Evolutionary conservation across 1,139 yeast species (phyloP).

Genomic region (Hyphopichia khmerensis): DNA sequence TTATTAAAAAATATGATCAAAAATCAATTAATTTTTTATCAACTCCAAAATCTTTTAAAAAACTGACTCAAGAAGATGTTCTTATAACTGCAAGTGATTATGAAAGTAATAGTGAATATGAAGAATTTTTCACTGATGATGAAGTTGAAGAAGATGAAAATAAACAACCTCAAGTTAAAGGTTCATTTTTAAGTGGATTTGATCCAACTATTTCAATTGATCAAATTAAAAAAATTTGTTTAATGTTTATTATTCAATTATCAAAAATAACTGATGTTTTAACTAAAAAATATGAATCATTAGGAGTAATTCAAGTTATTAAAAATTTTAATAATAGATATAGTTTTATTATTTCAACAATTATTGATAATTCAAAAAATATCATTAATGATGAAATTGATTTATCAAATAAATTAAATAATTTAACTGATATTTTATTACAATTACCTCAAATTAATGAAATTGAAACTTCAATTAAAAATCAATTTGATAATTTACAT

Average conservation of each 20-base stretch:
- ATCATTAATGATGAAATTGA: slow-evolving; percentile 12
- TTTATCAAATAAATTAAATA: slow-evolving; percentile 13
- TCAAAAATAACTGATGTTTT: slow-evolving; percentile 54
- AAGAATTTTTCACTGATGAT: slow-evolving; percentile 8
- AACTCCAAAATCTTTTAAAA: background rate
- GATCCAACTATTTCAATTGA: slow-evolving; percentile 37
- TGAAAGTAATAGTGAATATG: slow-evolving; percentile 9
- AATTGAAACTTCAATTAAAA: slow-evolving; percentile 7
- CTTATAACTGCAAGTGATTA: slow-evolving; percentile 5
- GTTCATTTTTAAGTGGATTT: slow-evolving; percentile 55
- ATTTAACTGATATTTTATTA: slow-evolving; percentile 26
- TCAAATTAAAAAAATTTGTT: slow-evolving; percentile 42
- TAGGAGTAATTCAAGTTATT: slow-evolving; percentile 43
- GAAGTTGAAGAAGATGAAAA: slow-evolving; percentile 22
- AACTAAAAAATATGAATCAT: slow-evolving; percentile 48
- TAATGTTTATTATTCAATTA: slow-evolving; percentile 47
- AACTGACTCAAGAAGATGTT: background rate
- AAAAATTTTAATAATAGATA: slow-evolving; percentile 31
- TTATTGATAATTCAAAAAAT: slow-evolving; percentile 22
- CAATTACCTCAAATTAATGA: slow-evolving; percentile 20
- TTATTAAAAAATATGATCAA: slow-evolving; percentile 1
- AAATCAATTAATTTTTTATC: background rate
- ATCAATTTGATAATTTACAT: slow-evolving; percentile 4
- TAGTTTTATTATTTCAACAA: slow-evolving; percentile 21
- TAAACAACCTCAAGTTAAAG: slow-evolving; percentile 40